Evolutionary conservation across 208 protist genomes (phyloP).

Genomic region (Leishmania guyanensis): DNA sequence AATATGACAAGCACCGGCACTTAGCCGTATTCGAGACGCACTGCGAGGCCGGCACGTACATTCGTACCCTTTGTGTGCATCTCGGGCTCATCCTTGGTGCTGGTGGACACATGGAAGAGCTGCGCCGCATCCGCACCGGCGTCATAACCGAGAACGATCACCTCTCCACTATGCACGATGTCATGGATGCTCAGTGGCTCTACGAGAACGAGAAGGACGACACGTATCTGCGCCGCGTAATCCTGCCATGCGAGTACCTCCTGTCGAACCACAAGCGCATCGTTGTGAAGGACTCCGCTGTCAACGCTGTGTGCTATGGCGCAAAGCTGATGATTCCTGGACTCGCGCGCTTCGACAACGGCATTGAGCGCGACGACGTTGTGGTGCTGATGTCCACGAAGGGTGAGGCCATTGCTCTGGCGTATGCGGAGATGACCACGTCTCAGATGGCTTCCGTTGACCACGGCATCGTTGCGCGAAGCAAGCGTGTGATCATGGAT

Average conservation of each 20-base stretch:
- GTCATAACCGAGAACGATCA: conserved; percentile 94
- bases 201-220: conserved; percentile 98
- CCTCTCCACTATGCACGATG: conserved; percentile 99
- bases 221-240: conserved; percentile 95
- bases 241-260: conserved; percentile 98
- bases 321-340: conserved; percentile 99
- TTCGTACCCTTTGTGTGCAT: conserved; percentile 99
- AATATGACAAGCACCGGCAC: conserved; percentile 98
- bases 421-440: conserved; percentile 98
- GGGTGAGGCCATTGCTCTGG: conserved; percentile 99
- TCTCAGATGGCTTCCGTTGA: conserved; percentile 96
- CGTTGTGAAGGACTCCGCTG: conserved; percentile 99
- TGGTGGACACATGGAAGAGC: conserved; percentile 99
- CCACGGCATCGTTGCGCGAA: conserved; percentile 98
- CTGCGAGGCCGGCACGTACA: conserved; percentile 99
- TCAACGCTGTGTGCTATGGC: conserved; percentile 99
- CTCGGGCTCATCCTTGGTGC: conserved; percentile 98
- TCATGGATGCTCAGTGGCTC: conserved; percentile 99
- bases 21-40: conserved; percentile 98
- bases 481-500: conserved; percentile 99
- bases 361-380: conserved; percentile 97
- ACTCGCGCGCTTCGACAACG: conserved; percentile 96
- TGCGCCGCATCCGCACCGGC: conserved; percentile 98
- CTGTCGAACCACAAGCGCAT: conserved; percentile 98
- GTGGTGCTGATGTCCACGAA: conserved; percentile 99